Evolutionary conservation across 768 basidiomycete species (phyloP), one percentile per base, ranked within the genome.

Genomic region (Russula lepida): DNA sequence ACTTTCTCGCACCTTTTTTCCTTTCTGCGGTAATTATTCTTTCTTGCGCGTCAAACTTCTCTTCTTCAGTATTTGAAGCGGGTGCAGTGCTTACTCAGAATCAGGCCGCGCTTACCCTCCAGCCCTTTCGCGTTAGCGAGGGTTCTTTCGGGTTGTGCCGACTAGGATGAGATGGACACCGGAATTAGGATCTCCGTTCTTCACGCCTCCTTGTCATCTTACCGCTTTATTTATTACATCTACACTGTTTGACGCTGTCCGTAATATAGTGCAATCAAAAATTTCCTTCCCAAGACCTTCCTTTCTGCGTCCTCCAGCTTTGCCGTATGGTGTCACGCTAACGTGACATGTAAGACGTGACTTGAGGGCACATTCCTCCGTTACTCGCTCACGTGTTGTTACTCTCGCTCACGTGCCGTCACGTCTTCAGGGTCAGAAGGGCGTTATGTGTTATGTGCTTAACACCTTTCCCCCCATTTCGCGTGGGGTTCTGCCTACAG

Each of bases 391-490:
- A 62, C 61, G 61, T 58, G 61, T 15, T 54, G 17, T 57, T 58
- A 49, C 15, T 6, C 4, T 6, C 3, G 6, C 4, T 58, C 62
- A 63, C 62, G 62, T 63, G 62, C 13, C 58, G 35, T 43, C 56
- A 54, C 62, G 51, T 3, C n/a, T 15, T 63, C 52, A 39, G 62
- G 62, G 62, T 63, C 57, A 63, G 58, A 54, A n/a, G 35, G 51
- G 30, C 50, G 8, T 9, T 13, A 17, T 6, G 49, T 2, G 12
- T 28, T 8, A 9, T 15, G 44, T 25, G 23, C 51, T 41, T 48
- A 30, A 54, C 46, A 6, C 25, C 60, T 47, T 53, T 37, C 44
- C 39, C 35, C 60, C 51, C 52, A 54, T 54, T 32, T 48, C 43
- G 43, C 17, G 50, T 57, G 50, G 60, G 43, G 33, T 57, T 39